phyloP scores from a whole-genome alignment of 805 yeast genomes.

The Hanseniaspora mollemarum region DNA sequence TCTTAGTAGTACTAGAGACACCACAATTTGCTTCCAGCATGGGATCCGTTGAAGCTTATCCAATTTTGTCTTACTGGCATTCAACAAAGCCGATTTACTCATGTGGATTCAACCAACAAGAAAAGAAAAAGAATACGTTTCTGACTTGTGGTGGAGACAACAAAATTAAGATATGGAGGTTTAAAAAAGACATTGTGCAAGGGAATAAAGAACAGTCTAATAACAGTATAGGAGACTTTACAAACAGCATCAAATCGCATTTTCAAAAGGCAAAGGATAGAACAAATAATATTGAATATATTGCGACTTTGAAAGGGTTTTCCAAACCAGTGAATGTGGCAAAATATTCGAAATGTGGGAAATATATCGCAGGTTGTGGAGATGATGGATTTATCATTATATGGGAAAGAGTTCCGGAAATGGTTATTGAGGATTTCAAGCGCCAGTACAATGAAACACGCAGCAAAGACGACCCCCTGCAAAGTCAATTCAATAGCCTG shows the following conservation, averaged over 20 bases:
- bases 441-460: slow-evolving; percentile 36
- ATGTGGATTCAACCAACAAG: slow-evolving; percentile 48
- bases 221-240: slow-evolving; percentile 17
- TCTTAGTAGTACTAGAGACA: no score
- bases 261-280: slow-evolving; percentile 22
- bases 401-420: slow-evolving; percentile 38
- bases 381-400: slow-evolving; percentile 84
- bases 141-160: slow-evolving; percentile 94
- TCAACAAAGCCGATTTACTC: slow-evolving; percentile 65
- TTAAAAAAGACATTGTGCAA: slow-evolving; percentile 2
- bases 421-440: slow-evolving; percentile 19
- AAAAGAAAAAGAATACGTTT: slow-evolving; percentile 34
- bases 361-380: slow-evolving; percentile 68
- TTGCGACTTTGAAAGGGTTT: slow-evolving; percentile 74
- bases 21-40: no score
- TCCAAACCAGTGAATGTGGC: slow-evolving; percentile 92
- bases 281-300: slow-evolving; percentile 50
- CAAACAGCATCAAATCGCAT: slow-evolving; percentile 27
- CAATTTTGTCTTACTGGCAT: slow-evolving; percentile 29
- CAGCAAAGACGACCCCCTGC: slow-evolving; percentile 16
- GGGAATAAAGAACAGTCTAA: background rate
- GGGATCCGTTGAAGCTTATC: slow-evolving; percentile 15
- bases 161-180: slow-evolving; percentile 55
- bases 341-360: slow-evolving; percentile 41
- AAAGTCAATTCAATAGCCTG: background rate